phyloP scores from a whole-genome alignment of 164 flowering plant species.

The Aristolochia contorta region DNA sequence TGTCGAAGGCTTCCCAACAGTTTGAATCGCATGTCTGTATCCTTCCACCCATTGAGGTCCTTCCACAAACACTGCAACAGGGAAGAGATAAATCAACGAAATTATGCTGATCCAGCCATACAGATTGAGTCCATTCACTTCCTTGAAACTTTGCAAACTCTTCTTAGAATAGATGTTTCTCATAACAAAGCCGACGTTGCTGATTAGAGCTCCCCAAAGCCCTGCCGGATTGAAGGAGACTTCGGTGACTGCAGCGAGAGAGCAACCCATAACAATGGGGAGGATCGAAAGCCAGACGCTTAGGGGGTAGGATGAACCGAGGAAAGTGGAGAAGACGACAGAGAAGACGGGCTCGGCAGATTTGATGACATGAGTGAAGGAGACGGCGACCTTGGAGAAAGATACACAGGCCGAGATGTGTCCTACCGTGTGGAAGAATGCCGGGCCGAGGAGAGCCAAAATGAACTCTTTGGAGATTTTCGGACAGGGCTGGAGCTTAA shows the following conservation, averaged over 20 bases:
- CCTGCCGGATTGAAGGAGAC: slow-evolving; percentile 73
- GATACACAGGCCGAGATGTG: slow-evolving; percentile 89
- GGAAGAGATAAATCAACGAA: slow-evolving; percentile 61
- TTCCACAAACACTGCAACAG: slow-evolving; percentile 72
- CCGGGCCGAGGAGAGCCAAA: slow-evolving; percentile 76
- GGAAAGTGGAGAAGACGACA: slow-evolving; percentile 61
- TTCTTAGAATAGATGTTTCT: slow-evolving; percentile 76
- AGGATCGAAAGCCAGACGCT: slow-evolving; percentile 74
- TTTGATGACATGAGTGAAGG: slow-evolving; percentile 91
- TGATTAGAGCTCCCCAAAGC: slow-evolving; percentile 82
- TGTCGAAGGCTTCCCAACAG: slow-evolving; percentile 45
- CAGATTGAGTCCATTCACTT: slow-evolving; percentile 74
- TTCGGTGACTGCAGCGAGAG: slow-evolving; percentile 81
- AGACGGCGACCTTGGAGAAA: slow-evolving; percentile 91
- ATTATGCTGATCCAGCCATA: slow-evolving; percentile 79
- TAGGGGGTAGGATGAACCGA: slow-evolving; percentile 70
- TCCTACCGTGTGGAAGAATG: slow-evolving; percentile 82
- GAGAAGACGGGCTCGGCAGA: slow-evolving; percentile 83
- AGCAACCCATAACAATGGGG: slow-evolving; percentile 78
- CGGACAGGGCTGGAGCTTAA: slow-evolving; percentile 65
- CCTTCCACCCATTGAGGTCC: slow-evolving; percentile 85
- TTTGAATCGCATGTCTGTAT: slow-evolving; percentile 46
- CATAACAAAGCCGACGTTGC: slow-evolving; percentile 83
- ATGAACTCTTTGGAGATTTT: slow-evolving; percentile 61
- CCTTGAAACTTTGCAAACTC: slow-evolving; percentile 67